These are phyloP conservation scores for Russula olivacea DNA, from an alignment of 768 basidiomycete genomes.

Conservation along the genomic window DNA sequence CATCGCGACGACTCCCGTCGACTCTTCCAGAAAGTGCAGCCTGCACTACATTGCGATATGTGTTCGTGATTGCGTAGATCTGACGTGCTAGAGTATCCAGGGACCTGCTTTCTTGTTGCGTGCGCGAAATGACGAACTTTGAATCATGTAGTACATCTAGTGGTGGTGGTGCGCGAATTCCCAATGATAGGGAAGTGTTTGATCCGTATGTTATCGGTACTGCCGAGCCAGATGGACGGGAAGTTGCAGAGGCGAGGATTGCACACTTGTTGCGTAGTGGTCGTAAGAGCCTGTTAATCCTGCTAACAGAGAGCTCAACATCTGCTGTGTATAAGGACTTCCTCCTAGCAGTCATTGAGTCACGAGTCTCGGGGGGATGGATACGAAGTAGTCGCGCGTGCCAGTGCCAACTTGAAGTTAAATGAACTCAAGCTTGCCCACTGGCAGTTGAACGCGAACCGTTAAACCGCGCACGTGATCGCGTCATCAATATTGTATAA, in stretches of 20 bases:
- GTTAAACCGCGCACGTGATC: not conserved
- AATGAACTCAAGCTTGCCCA: no score
- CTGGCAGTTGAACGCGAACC: no score
- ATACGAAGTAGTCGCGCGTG: not conserved
- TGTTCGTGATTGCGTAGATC: slow-evolving; percentile 50
- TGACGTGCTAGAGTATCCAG: slow-evolving; percentile 41
- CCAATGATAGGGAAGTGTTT: not conserved
- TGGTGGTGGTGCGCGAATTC: slow-evolving; percentile 28
- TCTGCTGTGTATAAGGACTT: not conserved
- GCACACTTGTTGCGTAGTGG: slow-evolving; percentile 45
- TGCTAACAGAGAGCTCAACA: slow-evolving; percentile 34
- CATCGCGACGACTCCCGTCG: slow-evolving; percentile 4
- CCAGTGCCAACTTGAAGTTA: not conserved
- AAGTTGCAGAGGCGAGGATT: slow-evolving; percentile 32
- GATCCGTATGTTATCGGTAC: slow-evolving; percentile 25
- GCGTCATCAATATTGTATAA: not conserved
- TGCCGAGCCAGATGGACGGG: slow-evolving; percentile 24
- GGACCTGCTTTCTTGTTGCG: slow-evolving; percentile 34
- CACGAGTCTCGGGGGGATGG: not conserved
- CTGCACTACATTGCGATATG: slow-evolving; percentile 47
- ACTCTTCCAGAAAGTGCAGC: slow-evolving; percentile 31
- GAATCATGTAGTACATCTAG: slow-evolving; percentile 38
- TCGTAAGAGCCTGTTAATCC: slow-evolving; percentile 42
- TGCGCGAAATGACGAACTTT: slow-evolving; percentile 32
- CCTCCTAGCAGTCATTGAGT: not conserved